Evolutionary conservation across 2,329 filamentous ascomycete genomes (phyloP), one percentile per base, ranked within the genome.

Genomic region (Paecilomyces fulvus): DNA sequence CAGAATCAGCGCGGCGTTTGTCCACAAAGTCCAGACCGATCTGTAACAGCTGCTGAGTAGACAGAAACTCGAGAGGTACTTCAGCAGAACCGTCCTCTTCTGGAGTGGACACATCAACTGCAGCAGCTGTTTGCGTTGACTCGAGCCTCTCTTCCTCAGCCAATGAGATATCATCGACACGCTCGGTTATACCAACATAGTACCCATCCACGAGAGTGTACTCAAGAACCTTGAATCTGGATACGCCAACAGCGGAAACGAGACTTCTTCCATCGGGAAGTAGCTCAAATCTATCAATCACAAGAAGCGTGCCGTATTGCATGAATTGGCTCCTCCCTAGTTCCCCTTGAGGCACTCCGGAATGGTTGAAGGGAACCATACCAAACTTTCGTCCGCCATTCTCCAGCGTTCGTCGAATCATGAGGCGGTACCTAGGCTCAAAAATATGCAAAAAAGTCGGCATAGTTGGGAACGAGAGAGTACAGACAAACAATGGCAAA

Each of bases 401-500:
- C 60, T 91, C 87, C 54, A 95, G 76, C 0, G 84, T 87, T 33
- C 90, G 83, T 51, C 87, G 82, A 37, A 96, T 87, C 90, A 96
- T 94, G n/a, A 94, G 78, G 7, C 90, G 84, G 68, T 96, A 96
- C 6, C 89, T 82, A n/a, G 89, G 89, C 69, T 96, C 92, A 67
- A 95, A 96, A n/a, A 96, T 83, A 64, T 95, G 89, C 2, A 96
- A 76, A 63, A 94, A 94, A 0, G 89, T 92, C 0, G 88, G 90
- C 83, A 92, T 90, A 1, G 80, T 79, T 0, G 92, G 92, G 63
- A 94, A 92, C 0, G 89, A 83, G 8, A 95, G 73, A 0, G 90
- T 90, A 72, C 89, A 94, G 30, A 95, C 82, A 63, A 96, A 96
- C 0, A 96, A 76, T 0, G 89, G 83, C 3, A 86, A 81, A 33